A percentile compares a stretch with the other conserved stretches of the same genome.
Conservation (phyloP, 1,139 yeast genomes). For the Spencermartinsiella ligniputridi region DNA sequence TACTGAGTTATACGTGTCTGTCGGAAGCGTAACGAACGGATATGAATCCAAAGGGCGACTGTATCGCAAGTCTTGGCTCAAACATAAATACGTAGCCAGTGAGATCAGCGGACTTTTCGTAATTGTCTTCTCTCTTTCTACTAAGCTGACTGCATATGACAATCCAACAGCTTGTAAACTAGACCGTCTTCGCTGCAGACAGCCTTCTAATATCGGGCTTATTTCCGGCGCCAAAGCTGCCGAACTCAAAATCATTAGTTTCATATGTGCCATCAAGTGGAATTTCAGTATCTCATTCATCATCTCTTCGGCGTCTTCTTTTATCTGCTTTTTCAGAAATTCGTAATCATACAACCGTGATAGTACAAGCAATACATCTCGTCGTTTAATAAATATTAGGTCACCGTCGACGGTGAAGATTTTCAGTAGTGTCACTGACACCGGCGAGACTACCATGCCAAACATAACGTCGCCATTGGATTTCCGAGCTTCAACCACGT, state of each 20-base stretch:
- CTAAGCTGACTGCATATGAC: background rate
- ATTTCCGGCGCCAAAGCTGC: background rate
- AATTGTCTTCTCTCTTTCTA: background rate
- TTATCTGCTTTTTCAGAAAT: background rate
- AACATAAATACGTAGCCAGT: background rate
- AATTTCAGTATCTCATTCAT: background rate
- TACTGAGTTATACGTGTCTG: background rate
- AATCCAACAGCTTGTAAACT: background rate
- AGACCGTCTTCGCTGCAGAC: background rate
- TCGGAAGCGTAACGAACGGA: background rate
- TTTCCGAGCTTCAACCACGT: background rate
- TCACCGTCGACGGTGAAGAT: background rate
- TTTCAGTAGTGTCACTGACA: background rate
- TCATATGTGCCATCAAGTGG: background rate
- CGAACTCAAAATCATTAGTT: background rate
- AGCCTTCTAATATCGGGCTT: background rate
- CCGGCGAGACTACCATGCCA: background rate
- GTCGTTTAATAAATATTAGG: background rate
- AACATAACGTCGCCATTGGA: background rate
- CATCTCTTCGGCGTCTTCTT: background rate
- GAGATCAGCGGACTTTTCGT: background rate
- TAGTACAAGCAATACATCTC: background rate
- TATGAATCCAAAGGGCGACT: background rate
- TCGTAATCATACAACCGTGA: background rate
- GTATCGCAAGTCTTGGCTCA: background rate